These are phyloP conservation scores for Pseudocercospora fuligena DNA, from an alignment of 2,329 filamentous ascomycete species.

Conservation along the genomic window DNA sequence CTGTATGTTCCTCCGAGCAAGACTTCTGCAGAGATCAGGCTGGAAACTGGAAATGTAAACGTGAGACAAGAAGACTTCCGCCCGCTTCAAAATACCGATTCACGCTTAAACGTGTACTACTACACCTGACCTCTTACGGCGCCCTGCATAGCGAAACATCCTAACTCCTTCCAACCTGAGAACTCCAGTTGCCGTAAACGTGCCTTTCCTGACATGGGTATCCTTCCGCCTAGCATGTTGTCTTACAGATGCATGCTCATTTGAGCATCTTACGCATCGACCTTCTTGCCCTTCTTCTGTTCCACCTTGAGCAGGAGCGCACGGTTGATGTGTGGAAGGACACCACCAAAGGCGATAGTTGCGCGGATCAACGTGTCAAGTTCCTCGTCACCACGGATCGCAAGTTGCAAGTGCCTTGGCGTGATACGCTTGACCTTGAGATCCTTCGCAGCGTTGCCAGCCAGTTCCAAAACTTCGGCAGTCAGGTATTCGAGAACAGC, in stretches of 20 bases:
- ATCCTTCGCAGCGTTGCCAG: conserved; percentile 97
- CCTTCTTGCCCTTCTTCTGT: conserved; percentile 89
- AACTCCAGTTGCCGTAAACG: conserved; percentile 13
- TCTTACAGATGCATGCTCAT: conserved; percentile 2
- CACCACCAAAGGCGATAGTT: conserved; percentile 97
- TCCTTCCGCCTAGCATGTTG: conserved; percentile 12
- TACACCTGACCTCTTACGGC: conserved; percentile 5
- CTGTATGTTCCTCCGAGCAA: no score
- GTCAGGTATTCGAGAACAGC: conserved; percentile 98
- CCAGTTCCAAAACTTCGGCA: conserved; percentile 96
- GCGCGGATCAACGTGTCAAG: conserved; percentile 96
- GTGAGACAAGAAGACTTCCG: neutral
- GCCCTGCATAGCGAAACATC: neutral
- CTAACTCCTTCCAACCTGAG: conserved; percentile 10
- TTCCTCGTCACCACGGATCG: conserved; percentile 93
- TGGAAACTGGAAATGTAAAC: neutral
- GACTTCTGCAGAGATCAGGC: neutral
- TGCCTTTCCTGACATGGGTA: conserved; percentile 15
- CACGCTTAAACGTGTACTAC: conserved; percentile 4
- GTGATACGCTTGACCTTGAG: conserved; percentile 99
- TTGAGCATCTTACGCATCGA: conserved; percentile 48
- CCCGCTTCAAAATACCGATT: neutral
- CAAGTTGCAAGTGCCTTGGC: conserved; percentile 96
- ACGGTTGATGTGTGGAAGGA: conserved; percentile 97
- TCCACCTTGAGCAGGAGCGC: conserved; percentile 94